Base-by-base conservation (phyloP, 805 yeast species). In the Candida sithepensis region DNA sequence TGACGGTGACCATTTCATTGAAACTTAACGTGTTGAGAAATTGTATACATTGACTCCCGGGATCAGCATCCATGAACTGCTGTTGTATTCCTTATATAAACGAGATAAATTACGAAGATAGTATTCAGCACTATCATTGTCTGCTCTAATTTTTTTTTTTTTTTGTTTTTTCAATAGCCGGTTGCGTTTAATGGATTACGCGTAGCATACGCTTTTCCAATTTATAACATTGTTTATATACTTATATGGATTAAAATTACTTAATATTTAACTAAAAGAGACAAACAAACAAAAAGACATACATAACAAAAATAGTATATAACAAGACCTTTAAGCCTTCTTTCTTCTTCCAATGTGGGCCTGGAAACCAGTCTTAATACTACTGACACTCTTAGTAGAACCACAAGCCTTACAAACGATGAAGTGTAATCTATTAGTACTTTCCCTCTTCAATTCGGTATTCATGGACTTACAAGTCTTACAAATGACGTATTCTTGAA, bases 301-400 rank as follows among this genome's bases (percentile, higher is more conserved):
- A 30, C 14, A 30, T 10, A n/a, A n/a, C n/a, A 30, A 30, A 30
- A 14, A 12, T 9, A 30, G 34, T 30, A 30, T 30, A 37, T 37
- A 26, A 37, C 32, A 23, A 5, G 18, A 23, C 22, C 28, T 19
- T 49, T 41, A 59, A 57, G 66, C 74, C 71, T 75, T 85, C 82
- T 82, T 87, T 84, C 92, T 87, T 71, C 86, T 85, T 52, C 96
- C 96, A 63, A 88, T 84, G 66, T 88, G 92, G 60, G 99, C 99
- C 77, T 91, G 97, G 96, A 88, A 94, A 85, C 99, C 99, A 43
- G 97, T 88, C 82, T 95, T 94, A 72, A 94, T 94, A 41, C 97
- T 89, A 58, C 94, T 82, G 48, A 94, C 99, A 43, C 97, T 90
- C 74, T 97, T 85, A 42, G 97, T 84, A 42, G 96, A 88, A 58